phyloP scores from a whole-genome alignment of 768 basidiomycete genomes.

The Udeniomyces megalosporus region DNA sequence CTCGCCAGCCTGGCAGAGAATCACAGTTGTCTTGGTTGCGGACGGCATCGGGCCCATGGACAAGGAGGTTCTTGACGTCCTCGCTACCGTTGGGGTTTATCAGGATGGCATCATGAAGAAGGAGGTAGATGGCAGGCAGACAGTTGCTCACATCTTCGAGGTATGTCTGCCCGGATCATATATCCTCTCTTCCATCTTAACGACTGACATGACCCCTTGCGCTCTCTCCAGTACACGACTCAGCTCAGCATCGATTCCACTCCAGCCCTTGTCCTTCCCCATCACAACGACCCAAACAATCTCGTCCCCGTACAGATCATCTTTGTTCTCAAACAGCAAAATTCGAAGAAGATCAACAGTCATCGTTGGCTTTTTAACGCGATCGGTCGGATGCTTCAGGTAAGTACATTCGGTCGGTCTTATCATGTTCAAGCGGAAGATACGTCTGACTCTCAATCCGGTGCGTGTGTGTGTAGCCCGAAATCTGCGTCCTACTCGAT shows the following conservation, averaged over 20 bases:
- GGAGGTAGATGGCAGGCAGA: constrained; percentile 72
- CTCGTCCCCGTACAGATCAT: constrained; percentile 80
- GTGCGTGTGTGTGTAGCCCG: constrained; percentile 40
- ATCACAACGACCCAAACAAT: constrained; percentile 77
- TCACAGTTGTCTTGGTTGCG: constrained; percentile 61
- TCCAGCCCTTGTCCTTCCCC: constrained; percentile 79
- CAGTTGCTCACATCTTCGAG: constrained; percentile 90
- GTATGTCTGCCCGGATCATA: no score
- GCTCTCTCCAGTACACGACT: constrained; percentile 62
- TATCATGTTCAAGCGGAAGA: not conserved
- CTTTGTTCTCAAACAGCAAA: constrained; percentile 78
- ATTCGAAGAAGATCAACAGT: constrained; percentile 62
- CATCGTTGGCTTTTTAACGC: constrained; percentile 62
- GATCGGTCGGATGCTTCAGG: constrained; percentile 63
- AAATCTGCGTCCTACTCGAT: constrained; percentile 80
- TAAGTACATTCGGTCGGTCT: constrained; percentile 23
- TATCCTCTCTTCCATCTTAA: constrained; percentile 40
- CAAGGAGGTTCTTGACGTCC: constrained; percentile 64
- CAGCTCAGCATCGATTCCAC: constrained; percentile 83
- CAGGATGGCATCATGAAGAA: constrained; percentile 95
- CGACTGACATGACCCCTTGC: not conserved
- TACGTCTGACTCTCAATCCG: not conserved
- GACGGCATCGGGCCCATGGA: constrained; percentile 93
- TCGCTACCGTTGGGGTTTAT: constrained; percentile 81
- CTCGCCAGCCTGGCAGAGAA: constrained; percentile 58